phyloP scores from a whole-genome alignment of 148 eudicot genomes.

The Fagopyrum tataricum region DNA sequence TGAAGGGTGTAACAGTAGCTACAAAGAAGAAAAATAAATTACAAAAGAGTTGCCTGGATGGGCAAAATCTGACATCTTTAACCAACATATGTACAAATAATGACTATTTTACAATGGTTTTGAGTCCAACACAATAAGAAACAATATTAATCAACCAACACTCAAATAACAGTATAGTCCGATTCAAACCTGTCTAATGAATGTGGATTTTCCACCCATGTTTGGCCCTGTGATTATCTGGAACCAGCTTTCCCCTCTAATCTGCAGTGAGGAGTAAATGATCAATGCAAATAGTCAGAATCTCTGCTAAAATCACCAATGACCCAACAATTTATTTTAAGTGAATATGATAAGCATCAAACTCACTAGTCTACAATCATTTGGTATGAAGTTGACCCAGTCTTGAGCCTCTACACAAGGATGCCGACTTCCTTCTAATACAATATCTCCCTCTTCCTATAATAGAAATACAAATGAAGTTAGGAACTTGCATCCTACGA shows the following conservation, averaged over 20 bases:
- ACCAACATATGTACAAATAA: background rate
- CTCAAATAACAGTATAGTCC: background rate
- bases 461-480: background rate
- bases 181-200: constrained; percentile 74
- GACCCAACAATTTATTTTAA: background rate
- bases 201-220: constrained; percentile 99
- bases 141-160: background rate
- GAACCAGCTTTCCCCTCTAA: constrained; percentile 88
- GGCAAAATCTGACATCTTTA: background rate
- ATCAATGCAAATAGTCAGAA: constrained; percentile 8
- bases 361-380: constrained; percentile 93
- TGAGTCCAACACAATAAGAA: background rate
- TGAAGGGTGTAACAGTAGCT: background rate
- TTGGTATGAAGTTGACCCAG: constrained; percentile 99
- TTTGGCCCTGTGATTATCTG: constrained; percentile 98
- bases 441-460: constrained; percentile 70
- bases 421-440: constrained; percentile 92
- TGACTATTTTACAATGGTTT: background rate
- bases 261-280: constrained; percentile 31
- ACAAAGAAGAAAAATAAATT: background rate
- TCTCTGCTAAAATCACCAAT: background rate
- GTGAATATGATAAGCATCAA: background rate
- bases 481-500: background rate
- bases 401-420: constrained; percentile 99
- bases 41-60: background rate